Evolutionary conservation across 2,329 filamentous ascomycete genomes (phyloP), one percentile per base, ranked within the genome.

Genomic region (Sporothrix mexicana): DNA sequence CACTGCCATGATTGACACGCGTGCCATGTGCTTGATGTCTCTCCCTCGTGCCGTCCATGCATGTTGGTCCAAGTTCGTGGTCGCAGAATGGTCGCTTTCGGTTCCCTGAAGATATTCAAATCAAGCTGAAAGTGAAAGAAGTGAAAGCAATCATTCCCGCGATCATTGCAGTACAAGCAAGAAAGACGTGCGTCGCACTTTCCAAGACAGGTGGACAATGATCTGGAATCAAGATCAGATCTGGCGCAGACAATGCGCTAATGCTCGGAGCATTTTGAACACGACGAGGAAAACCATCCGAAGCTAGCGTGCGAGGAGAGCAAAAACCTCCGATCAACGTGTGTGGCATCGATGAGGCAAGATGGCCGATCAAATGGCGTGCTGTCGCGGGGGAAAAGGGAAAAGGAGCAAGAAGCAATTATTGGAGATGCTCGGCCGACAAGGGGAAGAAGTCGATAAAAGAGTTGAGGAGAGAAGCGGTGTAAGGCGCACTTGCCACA

Each of bases 341-440:
- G 7, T 36, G 3, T 36, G 7, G 4, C 30, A 36, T 25, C n/a
- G 51, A 69, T 69, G n/a, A 59, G 51, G 36, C 67, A 69, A 69
- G 51, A 25, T 13, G 23, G 49, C 17, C 3, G 30, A 45, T 59
- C 20, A 8, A 6, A 69, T 69, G 49, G 67, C 67, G 67, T 69
- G 67, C 67, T 69, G 66, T 23, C n/a, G 66, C n/a, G 25, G 30
- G 66, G 9, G 12, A 55, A 17, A 43, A 49, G 20, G 23, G 12
- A 36, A 10, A 15, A n/a, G 12, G 7, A 45, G 12, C 3, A 36
- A 7, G 7, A 53, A 68, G 25, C 12, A 12, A 53, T 10, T 10
- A 20, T 4, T 25, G 13, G n/a, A 53, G 2, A 36, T n/a, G 15
- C 1, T 15, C 8, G 20, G 49, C 2, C 36, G 2, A 23, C 30